phyloP scores from a whole-genome alignment of 345 rosid genomes.

The Arabidopsis thaliana region TAIR10.1 NC_003070.9:5446001-5446500 shows the following conservation, averaged over 20 bases:
- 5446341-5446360: constrained; percentile 35
- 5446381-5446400: constrained; percentile 21
- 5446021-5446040: constrained; percentile 79
- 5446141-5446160: constrained; percentile 79
- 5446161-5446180: constrained; percentile 80
- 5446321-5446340: not conserved
- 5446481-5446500: constrained; percentile 21
- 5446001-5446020: constrained; percentile 77
- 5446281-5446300: not conserved
- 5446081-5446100: not conserved
- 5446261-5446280: constrained; percentile 51
- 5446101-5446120: constrained; percentile 16
- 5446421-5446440: constrained; percentile 8
- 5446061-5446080: not conserved
- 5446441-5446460: constrained; percentile 28
- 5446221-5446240: constrained; percentile 74
- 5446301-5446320: constrained; percentile 27
- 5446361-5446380: constrained; percentile 25
- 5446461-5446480: constrained; percentile 12
- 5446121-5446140: constrained; percentile 83
- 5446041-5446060: not conserved
- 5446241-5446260: constrained; percentile 78
- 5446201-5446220: constrained; percentile 92
- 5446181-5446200: constrained; percentile 87
- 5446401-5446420: constrained; percentile 17